These are phyloP conservation scores for Penicillium sp. DNA, from an alignment of 2,329 filamentous ascomycete genomes.

Conservation along the genomic window DNA sequence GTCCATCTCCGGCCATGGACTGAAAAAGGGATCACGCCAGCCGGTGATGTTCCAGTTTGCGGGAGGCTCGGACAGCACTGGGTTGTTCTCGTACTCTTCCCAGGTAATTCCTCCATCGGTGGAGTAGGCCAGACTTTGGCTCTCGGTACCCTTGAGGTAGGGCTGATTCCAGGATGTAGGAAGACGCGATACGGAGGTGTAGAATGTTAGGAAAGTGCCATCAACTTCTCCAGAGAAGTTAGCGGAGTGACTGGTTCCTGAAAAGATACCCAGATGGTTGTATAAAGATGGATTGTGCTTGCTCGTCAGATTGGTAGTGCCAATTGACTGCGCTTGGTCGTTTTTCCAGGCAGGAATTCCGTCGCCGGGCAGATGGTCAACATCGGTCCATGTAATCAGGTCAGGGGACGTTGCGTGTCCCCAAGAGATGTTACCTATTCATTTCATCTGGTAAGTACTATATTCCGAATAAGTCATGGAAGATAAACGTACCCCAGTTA, in stretches of 20 bases:
- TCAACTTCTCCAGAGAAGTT: conserved; percentile 18
- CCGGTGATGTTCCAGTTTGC: conserved; percentile 22
- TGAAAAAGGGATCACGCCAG: conserved; percentile 22
- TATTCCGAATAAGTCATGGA: neutral
- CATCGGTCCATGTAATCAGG: conserved; percentile 22
- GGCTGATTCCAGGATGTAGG: conserved; percentile 19
- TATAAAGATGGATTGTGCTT: conserved; percentile 21
- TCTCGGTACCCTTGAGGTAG: conserved; percentile 19
- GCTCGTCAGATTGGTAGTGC: conserved; percentile 21
- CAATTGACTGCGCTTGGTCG: conserved; percentile 19
- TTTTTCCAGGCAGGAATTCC: conserved; percentile 23
- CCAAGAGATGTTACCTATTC: conserved; percentile 22
- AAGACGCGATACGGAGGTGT: conserved; percentile 14
- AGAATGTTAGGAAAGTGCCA: conserved; percentile 21
- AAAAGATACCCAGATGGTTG: conserved; percentile 22
- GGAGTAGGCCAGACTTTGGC: conserved; percentile 19
- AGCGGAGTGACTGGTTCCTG: conserved; percentile 16
- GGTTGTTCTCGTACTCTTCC: conserved; percentile 21
- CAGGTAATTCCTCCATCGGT: conserved; percentile 21
- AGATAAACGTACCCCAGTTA: conserved; percentile 14
- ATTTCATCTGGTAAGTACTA: neutral
- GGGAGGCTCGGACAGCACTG: conserved; percentile 17
- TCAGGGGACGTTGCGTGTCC: conserved; percentile 21
- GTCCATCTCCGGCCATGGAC: conserved; percentile 16
- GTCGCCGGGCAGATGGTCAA: conserved; percentile 18